Conservation (phyloP, 257 asterid genomes). For the Ilex asprella region DNA sequence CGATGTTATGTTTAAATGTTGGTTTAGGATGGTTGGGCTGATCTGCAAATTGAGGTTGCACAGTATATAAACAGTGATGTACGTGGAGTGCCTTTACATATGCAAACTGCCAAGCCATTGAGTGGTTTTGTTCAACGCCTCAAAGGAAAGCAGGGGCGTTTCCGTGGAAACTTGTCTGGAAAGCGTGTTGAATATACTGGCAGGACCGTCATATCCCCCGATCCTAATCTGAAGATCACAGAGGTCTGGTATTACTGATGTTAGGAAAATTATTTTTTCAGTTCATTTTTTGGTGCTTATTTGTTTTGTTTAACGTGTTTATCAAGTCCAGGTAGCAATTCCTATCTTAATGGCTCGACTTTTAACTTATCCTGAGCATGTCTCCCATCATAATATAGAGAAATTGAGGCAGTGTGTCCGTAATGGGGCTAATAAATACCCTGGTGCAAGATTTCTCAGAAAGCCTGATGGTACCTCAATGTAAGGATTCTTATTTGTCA, state of each 20-base stretch:
- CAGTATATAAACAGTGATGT: constrained; percentile 78
- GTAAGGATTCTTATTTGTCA: constrained; percentile 34
- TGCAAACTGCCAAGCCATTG: constrained; percentile 37
- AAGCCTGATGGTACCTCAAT: constrained; percentile 73
- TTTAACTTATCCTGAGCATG: constrained; percentile 88
- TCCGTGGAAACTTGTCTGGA: constrained; percentile 88
- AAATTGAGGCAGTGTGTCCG: constrained; percentile 87
- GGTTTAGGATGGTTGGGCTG: constrained; percentile 55
- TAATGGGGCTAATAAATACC: constrained; percentile 87
- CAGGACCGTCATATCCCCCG: constrained; percentile 96
- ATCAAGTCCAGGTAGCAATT: constrained; percentile 63
- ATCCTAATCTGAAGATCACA: constrained; percentile 80
- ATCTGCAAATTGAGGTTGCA: constrained; percentile 75
- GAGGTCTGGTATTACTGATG: constrained; percentile 46
- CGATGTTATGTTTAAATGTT: constrained; percentile 6
- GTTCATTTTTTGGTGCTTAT: constrained; percentile 1
- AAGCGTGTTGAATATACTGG: constrained; percentile 97
- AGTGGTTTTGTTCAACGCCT: constrained; percentile 94
- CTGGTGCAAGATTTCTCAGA: constrained; percentile 77
- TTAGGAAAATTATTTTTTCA: constrained; percentile 5
- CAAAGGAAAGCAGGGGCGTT: constrained; percentile 93
- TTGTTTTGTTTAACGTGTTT: constrained; percentile 2
- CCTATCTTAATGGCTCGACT: constrained; percentile 83
- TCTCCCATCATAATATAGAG: constrained; percentile 87
- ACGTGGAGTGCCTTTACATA: constrained; percentile 43